Base-by-base conservation (phyloP, 192 early-diverging fungal genomes). In the Coemansia sp. region DNA sequence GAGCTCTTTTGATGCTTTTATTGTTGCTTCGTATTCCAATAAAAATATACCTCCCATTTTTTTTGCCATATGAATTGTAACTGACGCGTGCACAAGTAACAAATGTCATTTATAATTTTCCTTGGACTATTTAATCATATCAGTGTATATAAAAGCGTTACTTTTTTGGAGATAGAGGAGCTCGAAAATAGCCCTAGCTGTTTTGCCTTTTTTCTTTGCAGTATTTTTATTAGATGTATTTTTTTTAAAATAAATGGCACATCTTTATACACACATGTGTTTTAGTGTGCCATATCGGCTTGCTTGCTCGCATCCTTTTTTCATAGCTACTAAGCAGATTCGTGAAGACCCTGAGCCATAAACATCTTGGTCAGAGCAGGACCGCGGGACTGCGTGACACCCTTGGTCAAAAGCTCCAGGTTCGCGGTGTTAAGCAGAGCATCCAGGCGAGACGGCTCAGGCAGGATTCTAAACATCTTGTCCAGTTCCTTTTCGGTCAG, bases 311-410 rank as follows among this genome's bases (percentile, higher is more conserved):
- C 10, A 51, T n/a, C 19, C 48, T 48, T 48, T 45, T 48, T 23
- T 36, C 19, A 13, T 22, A 59, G 13, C 83, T 83, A 55, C 87
- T 86, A 62, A 23, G 46, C 32, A 20, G 72, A 34, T 30, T 70
- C 76, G 32, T 91, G 90, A 61, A 93, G 85, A 55, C 86, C 88
- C 72, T 86, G 85, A 45, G 85, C 85, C 72, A 85, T 82, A 77
- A 89, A 97, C 85, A 98, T 86, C 84, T 94, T 94, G 64, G 91
- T 85, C 69, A 98, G 83, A n/a, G 86, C 89, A 25, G 95, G 95
- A 50, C 95, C 97, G 63, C 93, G 88, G 74, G 90, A 94, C 82
- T 94, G 88, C 61, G 93, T 90, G 42, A 98, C 82, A 81, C 95
- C 91, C 83, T 93, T 91, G 76, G 87, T 90, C 71, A 92, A 91